phyloP scores from a whole-genome alignment of 2,329 filamentous ascomycete species.

The Sporothrix globosa region DNA sequence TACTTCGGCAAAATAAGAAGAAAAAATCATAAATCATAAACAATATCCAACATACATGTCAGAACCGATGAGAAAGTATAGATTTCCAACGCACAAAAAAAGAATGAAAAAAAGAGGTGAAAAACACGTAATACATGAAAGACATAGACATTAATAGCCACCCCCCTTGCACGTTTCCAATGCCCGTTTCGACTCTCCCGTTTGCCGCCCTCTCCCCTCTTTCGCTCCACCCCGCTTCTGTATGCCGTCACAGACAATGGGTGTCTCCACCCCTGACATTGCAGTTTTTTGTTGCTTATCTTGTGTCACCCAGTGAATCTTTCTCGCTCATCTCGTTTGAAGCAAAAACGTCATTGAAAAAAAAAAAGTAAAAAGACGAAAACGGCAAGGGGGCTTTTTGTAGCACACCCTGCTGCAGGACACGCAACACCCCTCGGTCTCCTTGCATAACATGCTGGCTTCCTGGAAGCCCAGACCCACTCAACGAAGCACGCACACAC shows the following conservation, averaged over 20 bases:
- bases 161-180: constrained; percentile 1
- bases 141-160: constrained; percentile 15
- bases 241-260: not conserved
- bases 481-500: not conserved
- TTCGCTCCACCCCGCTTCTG: not conserved
- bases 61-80: not conserved
- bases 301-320: not conserved
- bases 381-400: not conserved
- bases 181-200: constrained; percentile 2
- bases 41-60: not conserved
- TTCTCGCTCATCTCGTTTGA: not conserved
- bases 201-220: not conserved
- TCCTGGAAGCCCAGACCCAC: constrained; percentile 15
- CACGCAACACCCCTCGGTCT: not conserved
- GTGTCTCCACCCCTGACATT: constrained; percentile 11
- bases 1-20: not conserved
- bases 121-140: constrained; percentile 5
- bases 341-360: not conserved
- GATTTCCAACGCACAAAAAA: not conserved
- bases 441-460: constrained; percentile 17
- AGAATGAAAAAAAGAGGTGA: not conserved
- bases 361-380: not conserved
- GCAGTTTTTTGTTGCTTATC: not conserved
- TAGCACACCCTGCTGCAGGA: not conserved
- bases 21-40: not conserved